Conservation (phyloP, 352 stramenopile genomes). For the Pythium monospermum region DNA sequence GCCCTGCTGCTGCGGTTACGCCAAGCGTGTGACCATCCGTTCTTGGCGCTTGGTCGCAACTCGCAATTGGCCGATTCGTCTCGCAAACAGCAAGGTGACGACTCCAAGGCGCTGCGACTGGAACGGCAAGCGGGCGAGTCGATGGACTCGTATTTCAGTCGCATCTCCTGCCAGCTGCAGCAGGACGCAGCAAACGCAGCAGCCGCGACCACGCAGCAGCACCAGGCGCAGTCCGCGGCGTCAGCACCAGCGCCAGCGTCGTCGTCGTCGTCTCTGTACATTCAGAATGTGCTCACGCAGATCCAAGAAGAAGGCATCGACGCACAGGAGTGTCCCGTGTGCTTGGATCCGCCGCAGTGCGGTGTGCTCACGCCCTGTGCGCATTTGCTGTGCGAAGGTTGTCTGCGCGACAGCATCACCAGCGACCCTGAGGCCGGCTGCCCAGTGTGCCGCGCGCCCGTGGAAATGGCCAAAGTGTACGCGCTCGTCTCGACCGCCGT, state of each 20-base stretch:
- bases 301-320: constrained; percentile 72
- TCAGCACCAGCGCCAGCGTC: background rate
- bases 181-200: constrained; percentile 30
- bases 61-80: constrained; percentile 35
- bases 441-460: constrained; percentile 64
- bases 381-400: constrained; percentile 80
- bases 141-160: constrained; percentile 52
- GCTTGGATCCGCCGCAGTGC: constrained; percentile 57
- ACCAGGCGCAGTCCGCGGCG: constrained; percentile 1
- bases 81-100: background rate
- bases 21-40: constrained; percentile 88
- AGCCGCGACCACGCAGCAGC: constrained; percentile 10
- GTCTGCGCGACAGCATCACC: constrained; percentile 53
- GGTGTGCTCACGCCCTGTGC: constrained; percentile 83
- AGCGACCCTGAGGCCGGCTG: constrained; percentile 63
- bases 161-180: constrained; percentile 49
- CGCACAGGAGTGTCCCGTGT: constrained; percentile 82
- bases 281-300: constrained; percentile 71
- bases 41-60: constrained; percentile 73
- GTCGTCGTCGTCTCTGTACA: constrained; percentile 28
- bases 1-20: constrained; percentile 81
- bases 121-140: constrained; percentile 45
- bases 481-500: constrained; percentile 18
- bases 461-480: constrained; percentile 63
- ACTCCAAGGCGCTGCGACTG: constrained; percentile 29